Conservation (phyloP, 2,329 filamentous ascomycete genomes). For the Trichothecium sympodiale region DNA sequence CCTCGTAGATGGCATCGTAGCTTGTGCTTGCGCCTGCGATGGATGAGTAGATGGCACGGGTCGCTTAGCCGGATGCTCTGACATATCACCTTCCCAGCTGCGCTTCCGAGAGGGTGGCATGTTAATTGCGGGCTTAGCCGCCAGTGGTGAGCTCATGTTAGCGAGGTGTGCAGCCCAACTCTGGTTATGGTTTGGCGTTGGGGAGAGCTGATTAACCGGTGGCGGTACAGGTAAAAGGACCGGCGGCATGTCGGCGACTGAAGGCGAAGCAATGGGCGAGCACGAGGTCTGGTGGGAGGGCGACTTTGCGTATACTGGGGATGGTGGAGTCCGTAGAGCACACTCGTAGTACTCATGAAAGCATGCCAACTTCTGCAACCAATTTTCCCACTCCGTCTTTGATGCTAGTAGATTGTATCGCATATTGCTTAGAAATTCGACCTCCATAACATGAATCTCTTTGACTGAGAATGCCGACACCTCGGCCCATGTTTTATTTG, state of each 20-base stretch:
- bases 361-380: conserved; percentile 72
- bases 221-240: conserved; percentile 23
- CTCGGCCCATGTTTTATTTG: conserved; percentile 98
- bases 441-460: conserved; percentile 98
- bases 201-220: conserved; percentile 25
- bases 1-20: conserved; percentile 21
- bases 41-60: conserved; percentile 14
- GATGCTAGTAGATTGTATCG: conserved; percentile 86
- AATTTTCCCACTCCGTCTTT: conserved; percentile 73
- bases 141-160: conserved; percentile 35
- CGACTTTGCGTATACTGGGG: conserved; percentile 30
- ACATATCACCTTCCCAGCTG: conserved; percentile 35
- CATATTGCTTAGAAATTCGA: conserved; percentile 99
- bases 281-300: conserved; percentile 24
- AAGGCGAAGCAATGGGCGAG: conserved; percentile 42
- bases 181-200: conserved; percentile 21
- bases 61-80: conserved; percentile 46
- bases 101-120: conserved; percentile 35
- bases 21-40: conserved; percentile 5
- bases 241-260: conserved; percentile 18
- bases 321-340: conserved; percentile 38
- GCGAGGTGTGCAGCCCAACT: conserved; percentile 27
- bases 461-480: conserved; percentile 88
- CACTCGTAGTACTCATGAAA: conserved; percentile 77
- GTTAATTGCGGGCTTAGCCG: conserved; percentile 32